phyloP scores from a whole-genome alignment of 768 basidiomycete genomes.

The Phlebiopsis gigantea region DNA sequence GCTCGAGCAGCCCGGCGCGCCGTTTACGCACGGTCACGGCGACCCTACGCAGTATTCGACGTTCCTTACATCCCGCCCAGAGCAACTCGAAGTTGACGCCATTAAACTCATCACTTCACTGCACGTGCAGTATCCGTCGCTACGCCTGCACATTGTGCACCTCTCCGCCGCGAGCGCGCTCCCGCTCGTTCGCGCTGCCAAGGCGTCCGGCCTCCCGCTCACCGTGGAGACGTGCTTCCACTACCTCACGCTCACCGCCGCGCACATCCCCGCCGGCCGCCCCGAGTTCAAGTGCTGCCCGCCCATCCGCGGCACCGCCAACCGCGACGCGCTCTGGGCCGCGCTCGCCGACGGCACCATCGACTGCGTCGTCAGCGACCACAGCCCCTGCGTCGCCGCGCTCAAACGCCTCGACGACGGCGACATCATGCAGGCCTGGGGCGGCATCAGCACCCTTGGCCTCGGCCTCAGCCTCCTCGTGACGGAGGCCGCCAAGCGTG shows the following conservation, averaged over 20 bases:
- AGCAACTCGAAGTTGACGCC: slow-evolving; percentile 73
- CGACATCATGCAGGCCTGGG: slow-evolving; percentile 89
- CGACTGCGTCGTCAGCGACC: slow-evolving; percentile 93
- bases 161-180: slow-evolving; percentile 84
- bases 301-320: slow-evolving; percentile 72
- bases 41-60: slow-evolving; percentile 65
- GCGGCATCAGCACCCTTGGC: slow-evolving; percentile 89
- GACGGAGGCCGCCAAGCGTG: slow-evolving; percentile 71
- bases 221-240: slow-evolving; percentile 98
- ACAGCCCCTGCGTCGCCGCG: slow-evolving; percentile 82
- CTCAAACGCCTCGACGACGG: slow-evolving; percentile 77
- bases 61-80: slow-evolving; percentile 82
- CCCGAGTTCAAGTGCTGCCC: slow-evolving; percentile 97
- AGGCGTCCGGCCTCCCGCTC: slow-evolving; percentile 55
- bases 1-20: slow-evolving; percentile 42
- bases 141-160: slow-evolving; percentile 93
- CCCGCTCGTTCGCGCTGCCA: slow-evolving; percentile 68
- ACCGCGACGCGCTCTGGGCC: slow-evolving; percentile 74
- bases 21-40: slow-evolving; percentile 16
- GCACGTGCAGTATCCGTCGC: slow-evolving; percentile 49
- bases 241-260: slow-evolving; percentile 77
- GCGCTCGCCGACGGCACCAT: slow-evolving; percentile 80
- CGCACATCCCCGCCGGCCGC: slow-evolving; percentile 64
- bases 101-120: slow-evolving; percentile 71
- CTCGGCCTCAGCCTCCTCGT: slow-evolving; percentile 84